These are phyloP conservation scores for Barnettozyma botsteinii DNA, from an alignment of 805 yeast species.

Conservation along the genomic window DNA sequence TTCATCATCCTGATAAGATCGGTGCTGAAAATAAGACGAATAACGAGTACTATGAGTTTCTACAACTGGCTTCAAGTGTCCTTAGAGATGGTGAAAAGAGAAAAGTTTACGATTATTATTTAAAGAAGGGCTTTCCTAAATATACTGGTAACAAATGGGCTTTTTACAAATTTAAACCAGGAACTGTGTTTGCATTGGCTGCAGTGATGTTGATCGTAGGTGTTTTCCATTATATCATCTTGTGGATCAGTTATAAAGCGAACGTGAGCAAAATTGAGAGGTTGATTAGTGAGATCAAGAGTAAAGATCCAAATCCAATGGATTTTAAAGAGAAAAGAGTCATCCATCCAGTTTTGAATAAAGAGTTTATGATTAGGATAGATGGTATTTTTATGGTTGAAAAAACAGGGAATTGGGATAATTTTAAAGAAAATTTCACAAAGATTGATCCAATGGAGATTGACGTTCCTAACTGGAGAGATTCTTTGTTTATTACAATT, in stretches of 20 bases:
- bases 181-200: conserved; percentile 42
- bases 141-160: conserved; percentile 55
- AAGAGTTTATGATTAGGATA: conserved; percentile 47
- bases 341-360: conserved; percentile 32
- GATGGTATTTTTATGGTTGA: conserved; percentile 57
- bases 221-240: conserved; percentile 50
- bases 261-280: conserved; percentile 50
- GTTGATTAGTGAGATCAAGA: conserved; percentile 49
- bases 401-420: conserved; percentile 24
- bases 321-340: conserved; percentile 16
- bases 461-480: conserved; percentile 42
- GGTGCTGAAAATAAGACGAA: conserved; percentile 31
- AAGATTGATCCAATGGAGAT: conserved; percentile 44
- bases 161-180: conserved; percentile 66
- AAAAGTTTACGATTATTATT: conserved; percentile 79
- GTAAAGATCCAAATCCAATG: conserved; percentile 52
- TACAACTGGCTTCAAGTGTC: conserved; percentile 71
- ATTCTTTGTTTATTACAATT: conserved; percentile 38
- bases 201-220: conserved; percentile 48
- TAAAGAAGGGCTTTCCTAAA: conserved; percentile 78
- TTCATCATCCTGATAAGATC: conserved; percentile 82
- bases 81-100: conserved; percentile 47
- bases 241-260: conserved; percentile 45
- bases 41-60: conserved; percentile 62
- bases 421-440: conserved; percentile 33